Conservation (phyloP, 306 rosid genomes). For the Chamaecrista fasciculata region DNA sequence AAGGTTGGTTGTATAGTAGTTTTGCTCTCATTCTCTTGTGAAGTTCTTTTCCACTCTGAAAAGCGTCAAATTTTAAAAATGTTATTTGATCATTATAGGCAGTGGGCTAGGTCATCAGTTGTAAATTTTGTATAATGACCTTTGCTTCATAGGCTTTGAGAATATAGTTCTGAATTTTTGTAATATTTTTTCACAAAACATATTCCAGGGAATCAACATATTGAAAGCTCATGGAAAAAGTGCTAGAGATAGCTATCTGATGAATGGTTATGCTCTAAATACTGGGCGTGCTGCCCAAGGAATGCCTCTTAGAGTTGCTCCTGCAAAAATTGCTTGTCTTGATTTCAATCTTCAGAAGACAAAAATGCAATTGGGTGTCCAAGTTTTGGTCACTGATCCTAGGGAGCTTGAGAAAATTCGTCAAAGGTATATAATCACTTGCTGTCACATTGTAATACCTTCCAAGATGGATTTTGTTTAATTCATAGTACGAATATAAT, state of each 20-base stretch:
- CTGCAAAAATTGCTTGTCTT: conserved; percentile 93
- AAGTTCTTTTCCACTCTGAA: neutral
- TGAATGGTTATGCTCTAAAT: conserved; percentile 93
- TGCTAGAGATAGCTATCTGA: conserved; percentile 84
- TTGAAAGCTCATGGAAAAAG: conserved; percentile 98
- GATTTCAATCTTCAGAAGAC: conserved; percentile 99
- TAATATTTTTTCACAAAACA: neutral
- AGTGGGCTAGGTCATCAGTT: conserved; percentile 3
- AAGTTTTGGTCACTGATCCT: conserved; percentile 86
- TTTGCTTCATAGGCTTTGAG: neutral
- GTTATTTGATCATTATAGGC: neutral
- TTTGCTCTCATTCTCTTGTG: neutral
- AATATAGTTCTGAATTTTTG: neutral
- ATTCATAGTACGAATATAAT: neutral
- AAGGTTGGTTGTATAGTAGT: conserved; percentile 58
- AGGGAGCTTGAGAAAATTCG: conserved; percentile 98
- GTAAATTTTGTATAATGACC: neutral
- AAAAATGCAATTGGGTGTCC: conserved; percentile 98
- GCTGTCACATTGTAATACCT: neutral
- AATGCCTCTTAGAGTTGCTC: conserved; percentile 89
- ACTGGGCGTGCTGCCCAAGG: conserved; percentile 99
- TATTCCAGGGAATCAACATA: conserved; percentile 77
- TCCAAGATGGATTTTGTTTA: neutral
- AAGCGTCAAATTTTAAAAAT: conserved; percentile 20
- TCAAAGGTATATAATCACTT: conserved; percentile 56